Conservation (phyloP, 2,329 filamentous ascomycete species). For the Diaporthe amygdali region DNA sequence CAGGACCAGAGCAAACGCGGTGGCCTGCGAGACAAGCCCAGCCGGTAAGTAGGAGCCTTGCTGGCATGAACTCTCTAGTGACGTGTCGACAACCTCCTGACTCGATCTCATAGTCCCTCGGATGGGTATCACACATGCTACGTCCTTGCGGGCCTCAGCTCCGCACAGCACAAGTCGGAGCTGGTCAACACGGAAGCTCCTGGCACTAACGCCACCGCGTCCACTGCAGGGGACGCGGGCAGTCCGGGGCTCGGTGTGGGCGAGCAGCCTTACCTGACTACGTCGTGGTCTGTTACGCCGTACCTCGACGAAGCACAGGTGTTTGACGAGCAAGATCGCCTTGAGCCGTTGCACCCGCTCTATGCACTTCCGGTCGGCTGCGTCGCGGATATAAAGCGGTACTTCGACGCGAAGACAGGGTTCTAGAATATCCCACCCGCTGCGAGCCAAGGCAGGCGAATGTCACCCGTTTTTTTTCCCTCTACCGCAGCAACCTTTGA, state of each 20-base stretch:
- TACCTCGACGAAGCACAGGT: slow-evolving; percentile 61
- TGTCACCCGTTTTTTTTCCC: not conserved
- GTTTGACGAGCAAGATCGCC: slow-evolving; percentile 73
- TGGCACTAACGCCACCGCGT: slow-evolving; percentile 30
- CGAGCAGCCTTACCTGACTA: slow-evolving; percentile 16
- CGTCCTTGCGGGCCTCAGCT: slow-evolving; percentile 83
- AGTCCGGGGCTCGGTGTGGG: not conserved
- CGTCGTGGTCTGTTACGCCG: slow-evolving; percentile 51
- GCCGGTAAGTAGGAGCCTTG: slow-evolving; percentile 66
- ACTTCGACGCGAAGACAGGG: slow-evolving; percentile 65
- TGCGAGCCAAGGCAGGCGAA: not conserved
- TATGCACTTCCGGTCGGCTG: slow-evolving; percentile 80
- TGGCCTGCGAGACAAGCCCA: slow-evolving; percentile 91
- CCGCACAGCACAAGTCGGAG: slow-evolving; percentile 73
- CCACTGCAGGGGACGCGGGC: slow-evolving; percentile 29
- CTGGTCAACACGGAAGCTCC: slow-evolving; percentile 44
- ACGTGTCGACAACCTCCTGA: slow-evolving; percentile 13
- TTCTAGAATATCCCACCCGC: slow-evolving; percentile 45
- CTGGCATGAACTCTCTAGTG: not conserved
- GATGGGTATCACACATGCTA: slow-evolving; percentile 96
- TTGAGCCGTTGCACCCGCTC: slow-evolving; percentile 78
- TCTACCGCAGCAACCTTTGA: not conserved
- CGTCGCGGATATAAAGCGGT: slow-evolving; percentile 67
- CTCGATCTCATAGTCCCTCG: slow-evolving; percentile 58
- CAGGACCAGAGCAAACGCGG: slow-evolving; percentile 75